Evolutionary conservation across 495 filamentous ascomycete species (phyloP).

Genomic region (Aspergillus steynii): DNA sequence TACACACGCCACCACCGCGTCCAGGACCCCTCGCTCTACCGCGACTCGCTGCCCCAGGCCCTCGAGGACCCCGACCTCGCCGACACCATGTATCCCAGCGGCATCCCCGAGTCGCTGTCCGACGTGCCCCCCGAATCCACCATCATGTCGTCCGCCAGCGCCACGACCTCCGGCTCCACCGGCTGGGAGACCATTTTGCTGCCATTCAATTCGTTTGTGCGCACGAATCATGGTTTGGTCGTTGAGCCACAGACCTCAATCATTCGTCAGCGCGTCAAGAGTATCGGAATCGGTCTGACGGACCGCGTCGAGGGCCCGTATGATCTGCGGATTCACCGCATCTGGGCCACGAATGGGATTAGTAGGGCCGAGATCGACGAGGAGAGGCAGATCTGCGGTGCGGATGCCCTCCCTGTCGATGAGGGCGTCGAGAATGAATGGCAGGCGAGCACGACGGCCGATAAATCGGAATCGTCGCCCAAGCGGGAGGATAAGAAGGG

Average conservation of each 20-base stretch:
- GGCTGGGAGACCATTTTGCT: constrained; percentile 93
- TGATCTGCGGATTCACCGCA: constrained; percentile 75
- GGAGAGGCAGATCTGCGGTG: constrained; percentile 44
- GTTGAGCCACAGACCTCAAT: constrained; percentile 91
- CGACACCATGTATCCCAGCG: constrained; percentile 28
- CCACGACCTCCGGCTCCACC: constrained; percentile 54
- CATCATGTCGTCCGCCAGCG: constrained; percentile 33
- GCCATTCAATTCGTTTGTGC: constrained; percentile 87
- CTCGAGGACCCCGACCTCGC: constrained; percentile 25
- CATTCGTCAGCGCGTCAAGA: constrained; percentile 77
- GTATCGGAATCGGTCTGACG: constrained; percentile 83
- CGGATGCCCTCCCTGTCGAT: constrained; percentile 43
- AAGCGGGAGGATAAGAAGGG: constrained; percentile 19
- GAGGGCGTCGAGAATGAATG: constrained; percentile 40
- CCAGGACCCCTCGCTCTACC: constrained; percentile 10
- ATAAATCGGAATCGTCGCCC: constrained; percentile 2
- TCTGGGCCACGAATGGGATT: constrained; percentile 70
- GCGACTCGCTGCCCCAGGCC: constrained; percentile 21
- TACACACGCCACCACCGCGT: constrained; percentile 66
- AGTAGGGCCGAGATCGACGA: constrained; percentile 41
- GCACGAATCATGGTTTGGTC: constrained; percentile 87
- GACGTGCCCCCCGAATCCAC: constrained; percentile 43
- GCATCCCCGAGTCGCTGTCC: constrained; percentile 37
- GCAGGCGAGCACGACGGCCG: constrained; percentile 11
- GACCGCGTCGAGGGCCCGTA: constrained; percentile 86